Evolutionary conservation across 768 basidiomycete genomes (phyloP), one percentile per base, ranked within the genome.

Genomic region (Tricholoma sp.): DNA sequence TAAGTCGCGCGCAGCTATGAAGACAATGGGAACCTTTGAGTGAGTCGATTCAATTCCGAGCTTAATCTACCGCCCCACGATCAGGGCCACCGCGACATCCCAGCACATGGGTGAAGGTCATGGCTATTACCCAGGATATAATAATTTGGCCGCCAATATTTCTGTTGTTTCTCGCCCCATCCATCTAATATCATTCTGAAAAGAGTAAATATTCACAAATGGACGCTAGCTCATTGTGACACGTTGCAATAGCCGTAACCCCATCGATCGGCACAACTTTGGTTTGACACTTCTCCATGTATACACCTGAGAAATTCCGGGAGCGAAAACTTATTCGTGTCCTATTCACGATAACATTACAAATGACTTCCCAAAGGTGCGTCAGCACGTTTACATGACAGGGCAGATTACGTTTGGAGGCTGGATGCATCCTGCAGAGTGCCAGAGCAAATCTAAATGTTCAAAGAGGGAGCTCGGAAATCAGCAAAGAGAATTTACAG

Each of bases 271-370:
- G 35, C 35, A 54, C 47, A 53, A 46, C 46, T 18, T 19, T 4
- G 37, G 21, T n/a, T 27, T 57, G 43, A 39, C 24, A 31, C 39
- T 35, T 43, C 58, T 47, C 58, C 58, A 55, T 59, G 32, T n/a
- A 31, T 21, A n/a, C 6, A 18, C 49, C 57, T 59, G 58, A 50
- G 52, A 58, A 53, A 7, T 45, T 49, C 34, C 24, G 45, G 55
- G 50, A 51, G 39, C 31, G 54, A 43, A 32, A 47, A 16, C 39
- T 24, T 54, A 54, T 18, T 31, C 24, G 43, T 52, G 29, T 45
- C 43, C 22, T 47, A 47, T 45, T 52, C 22, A 18, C 11, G 49
- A 46, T 50, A 11, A 47, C 19, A 32, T 54, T 37, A 29, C 34
- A 19, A 49, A 58, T 47, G 53, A n/a, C 14, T 4, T 29, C 21